Percentiles rank a stretch among this genome's conserved stretches.
phyloP scores from a whole-genome alignment of 2,329 filamentous ascomycete genomes.

The Phialophora macrospora region DNA sequence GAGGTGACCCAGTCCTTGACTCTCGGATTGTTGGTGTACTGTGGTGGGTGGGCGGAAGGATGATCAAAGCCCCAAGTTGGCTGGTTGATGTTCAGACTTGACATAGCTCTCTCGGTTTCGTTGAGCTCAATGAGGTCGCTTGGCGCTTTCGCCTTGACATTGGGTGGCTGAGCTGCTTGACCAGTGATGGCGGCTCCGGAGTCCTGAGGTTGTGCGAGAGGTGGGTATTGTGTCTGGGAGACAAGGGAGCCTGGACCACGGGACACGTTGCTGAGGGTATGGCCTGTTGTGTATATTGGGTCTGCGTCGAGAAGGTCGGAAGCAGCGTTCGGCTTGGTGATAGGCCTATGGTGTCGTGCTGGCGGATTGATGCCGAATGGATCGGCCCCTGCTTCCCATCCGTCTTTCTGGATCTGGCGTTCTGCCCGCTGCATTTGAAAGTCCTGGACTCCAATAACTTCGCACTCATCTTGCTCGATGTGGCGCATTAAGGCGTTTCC shows the following conservation, averaged over 20 bases:
- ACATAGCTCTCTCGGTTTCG: conserved; percentile 11
- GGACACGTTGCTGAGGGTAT: conserved; percentile 22
- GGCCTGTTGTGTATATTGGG: neutral
- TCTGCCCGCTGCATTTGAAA: conserved; percentile 58
- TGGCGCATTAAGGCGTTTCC: conserved; percentile 59
- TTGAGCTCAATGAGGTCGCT: conserved; percentile 23
- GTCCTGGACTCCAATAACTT: conserved; percentile 47
- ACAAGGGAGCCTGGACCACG: conserved; percentile 20
- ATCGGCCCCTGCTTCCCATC: conserved; percentile 32
- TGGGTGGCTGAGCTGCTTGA: neutral
- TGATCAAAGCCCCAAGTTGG: conserved; percentile 7
- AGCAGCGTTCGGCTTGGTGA: neutral
- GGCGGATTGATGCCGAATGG: conserved; percentile 13
- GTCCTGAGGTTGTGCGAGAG: conserved; percentile 1
- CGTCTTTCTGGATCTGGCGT: conserved; percentile 54
- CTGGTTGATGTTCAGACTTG: conserved; percentile 4
- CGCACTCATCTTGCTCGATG: conserved; percentile 59
- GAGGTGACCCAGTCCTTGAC: conserved; percentile 26
- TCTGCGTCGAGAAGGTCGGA: conserved; percentile 13
- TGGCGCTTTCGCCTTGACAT: conserved; percentile 1
- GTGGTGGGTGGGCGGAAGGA: neutral
- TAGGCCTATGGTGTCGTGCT: conserved; percentile 5
- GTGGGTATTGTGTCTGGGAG: conserved; percentile 25
- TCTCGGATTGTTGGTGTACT: neutral
- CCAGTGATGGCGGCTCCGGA: neutral